A percentile compares a stretch with the other conserved stretches of the same genome.
phyloP scores from a whole-genome alignment of 441 rosid genomes.

The Euphorbia corollata region DNA sequence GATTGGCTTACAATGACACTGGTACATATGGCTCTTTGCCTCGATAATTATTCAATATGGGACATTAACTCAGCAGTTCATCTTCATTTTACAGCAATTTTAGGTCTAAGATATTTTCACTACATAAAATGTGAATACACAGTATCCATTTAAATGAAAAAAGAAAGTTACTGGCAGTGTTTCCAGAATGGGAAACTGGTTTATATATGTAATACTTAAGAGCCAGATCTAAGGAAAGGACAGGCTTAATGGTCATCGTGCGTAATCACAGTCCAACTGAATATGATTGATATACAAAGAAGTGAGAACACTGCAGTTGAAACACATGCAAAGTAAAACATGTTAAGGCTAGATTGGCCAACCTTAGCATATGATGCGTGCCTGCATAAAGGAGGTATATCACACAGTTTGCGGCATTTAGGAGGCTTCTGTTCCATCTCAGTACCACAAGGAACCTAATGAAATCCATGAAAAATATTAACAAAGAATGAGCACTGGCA shows the following conservation, averaged over 20 bases:
- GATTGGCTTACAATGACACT: not conserved
- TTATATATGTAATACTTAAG: not conserved
- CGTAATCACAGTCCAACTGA: not conserved
- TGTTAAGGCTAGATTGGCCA: not conserved
- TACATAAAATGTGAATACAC: not conserved
- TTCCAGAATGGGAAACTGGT: not conserved
- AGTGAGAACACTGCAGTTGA: no score
- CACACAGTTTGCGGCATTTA: constrained; percentile 68
- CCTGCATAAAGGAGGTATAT: constrained; percentile 55
- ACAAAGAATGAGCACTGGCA: not conserved
- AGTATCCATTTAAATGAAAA: not conserved
- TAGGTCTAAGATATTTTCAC: not conserved
- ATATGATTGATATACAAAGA: not conserved
- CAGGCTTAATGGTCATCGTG: not conserved
- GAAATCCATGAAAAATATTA: constrained; percentile 14
- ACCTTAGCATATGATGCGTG: constrained; percentile 68
- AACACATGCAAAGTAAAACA: constrained; percentile 1
- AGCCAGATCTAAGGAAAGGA: not conserved
- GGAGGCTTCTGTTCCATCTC: constrained; percentile 89
- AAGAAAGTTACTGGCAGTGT: not conserved
- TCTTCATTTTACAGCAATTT: not conserved
- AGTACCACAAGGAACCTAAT: constrained; percentile 91
- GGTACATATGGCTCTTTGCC: not conserved
- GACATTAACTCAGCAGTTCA: not conserved
- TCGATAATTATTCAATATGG: not conserved